Evolutionary conservation across 208 protist species (phyloP).

Genomic region (Acanthamoeba rhysodes): DNA sequence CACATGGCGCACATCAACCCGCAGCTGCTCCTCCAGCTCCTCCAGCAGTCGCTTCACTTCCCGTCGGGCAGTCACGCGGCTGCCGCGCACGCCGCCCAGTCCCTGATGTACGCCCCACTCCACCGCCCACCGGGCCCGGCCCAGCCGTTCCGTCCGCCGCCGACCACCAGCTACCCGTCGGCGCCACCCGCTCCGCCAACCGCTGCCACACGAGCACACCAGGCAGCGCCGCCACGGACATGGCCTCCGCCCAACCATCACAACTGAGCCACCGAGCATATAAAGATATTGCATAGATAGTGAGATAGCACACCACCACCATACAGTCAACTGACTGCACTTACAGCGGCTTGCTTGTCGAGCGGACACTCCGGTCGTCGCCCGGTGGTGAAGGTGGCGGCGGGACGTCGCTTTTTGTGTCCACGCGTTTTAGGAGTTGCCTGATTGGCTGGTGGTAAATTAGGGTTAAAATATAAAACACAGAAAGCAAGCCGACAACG

Average conservation of each 20-base stretch:
- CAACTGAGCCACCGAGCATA: not conserved
- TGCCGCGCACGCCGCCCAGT: not conserved
- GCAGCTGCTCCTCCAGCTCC: not conserved
- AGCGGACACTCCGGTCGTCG: too few relatives aligned
- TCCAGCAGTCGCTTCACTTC: constrained; percentile 29
- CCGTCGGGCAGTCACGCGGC: not conserved
- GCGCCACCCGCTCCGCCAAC: not conserved
- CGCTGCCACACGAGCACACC: too few relatives aligned
- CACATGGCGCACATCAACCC: not conserved
- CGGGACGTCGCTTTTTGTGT: not conserved
- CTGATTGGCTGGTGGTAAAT: not conserved
- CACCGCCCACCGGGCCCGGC: not conserved
- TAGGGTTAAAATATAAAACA: not conserved
- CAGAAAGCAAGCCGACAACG: not conserved
- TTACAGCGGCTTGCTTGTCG: too few relatives aligned
- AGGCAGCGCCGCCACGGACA: too few relatives aligned
- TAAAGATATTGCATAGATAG: too few relatives aligned
- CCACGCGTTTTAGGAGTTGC: not conserved
- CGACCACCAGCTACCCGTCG: not conserved
- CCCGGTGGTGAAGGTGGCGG: not conserved
- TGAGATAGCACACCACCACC: too few relatives aligned
- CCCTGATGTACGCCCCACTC: not conserved
- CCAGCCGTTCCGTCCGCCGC: constrained; percentile 1
- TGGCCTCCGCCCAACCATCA: not conserved
- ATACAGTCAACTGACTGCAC: too few relatives aligned